Percentiles rank a stretch among this genome's conserved stretches.
These are phyloP conservation scores for Fusarium protoensiforme DNA, from an alignment of 2,329 filamentous ascomycete genomes.

Conservation along the genomic window DNA sequence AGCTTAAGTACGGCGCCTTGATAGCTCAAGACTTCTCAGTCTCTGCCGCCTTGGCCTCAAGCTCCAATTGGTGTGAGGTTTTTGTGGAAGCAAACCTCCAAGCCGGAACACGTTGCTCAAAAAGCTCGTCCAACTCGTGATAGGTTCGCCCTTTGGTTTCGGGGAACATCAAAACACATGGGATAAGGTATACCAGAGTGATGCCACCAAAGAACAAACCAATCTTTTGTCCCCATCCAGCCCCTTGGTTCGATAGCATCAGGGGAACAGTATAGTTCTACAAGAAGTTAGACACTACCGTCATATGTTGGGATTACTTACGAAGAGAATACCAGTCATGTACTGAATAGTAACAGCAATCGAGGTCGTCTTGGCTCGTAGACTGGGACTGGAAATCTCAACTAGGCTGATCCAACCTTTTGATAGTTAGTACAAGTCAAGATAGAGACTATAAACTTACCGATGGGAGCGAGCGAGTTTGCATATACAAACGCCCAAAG, in stretches of 20 bases:
- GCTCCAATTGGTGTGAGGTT: not conserved
- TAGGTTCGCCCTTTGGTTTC: not conserved
- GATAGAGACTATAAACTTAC: not conserved
- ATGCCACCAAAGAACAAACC: not conserved
- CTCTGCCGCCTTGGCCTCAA: not conserved
- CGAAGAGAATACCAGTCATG: slow-evolving; percentile 1
- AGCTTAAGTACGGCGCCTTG: not conserved
- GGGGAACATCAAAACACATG: not conserved
- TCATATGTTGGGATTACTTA: not conserved
- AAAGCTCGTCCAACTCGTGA: not conserved
- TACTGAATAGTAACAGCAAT: slow-evolving; percentile 6
- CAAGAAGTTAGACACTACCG: not conserved
- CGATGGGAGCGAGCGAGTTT: not conserved
- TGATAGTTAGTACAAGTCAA: not conserved
- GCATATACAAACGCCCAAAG: not conserved
- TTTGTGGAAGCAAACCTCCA: not conserved
- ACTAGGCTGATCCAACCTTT: slow-evolving; percentile 5
- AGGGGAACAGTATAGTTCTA: not conserved
- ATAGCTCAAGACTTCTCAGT: not conserved
- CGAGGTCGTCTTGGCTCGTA: slow-evolving; percentile 6
- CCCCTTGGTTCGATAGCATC: not conserved
- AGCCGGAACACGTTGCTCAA: not conserved
- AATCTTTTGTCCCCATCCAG: not conserved
- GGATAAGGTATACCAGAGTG: not conserved
- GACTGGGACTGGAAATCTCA: slow-evolving; percentile 7